These are phyloP conservation scores for Melaleuca quinquenervia DNA, from an alignment of 345 rosid species.

Conservation along the genomic window DNA sequence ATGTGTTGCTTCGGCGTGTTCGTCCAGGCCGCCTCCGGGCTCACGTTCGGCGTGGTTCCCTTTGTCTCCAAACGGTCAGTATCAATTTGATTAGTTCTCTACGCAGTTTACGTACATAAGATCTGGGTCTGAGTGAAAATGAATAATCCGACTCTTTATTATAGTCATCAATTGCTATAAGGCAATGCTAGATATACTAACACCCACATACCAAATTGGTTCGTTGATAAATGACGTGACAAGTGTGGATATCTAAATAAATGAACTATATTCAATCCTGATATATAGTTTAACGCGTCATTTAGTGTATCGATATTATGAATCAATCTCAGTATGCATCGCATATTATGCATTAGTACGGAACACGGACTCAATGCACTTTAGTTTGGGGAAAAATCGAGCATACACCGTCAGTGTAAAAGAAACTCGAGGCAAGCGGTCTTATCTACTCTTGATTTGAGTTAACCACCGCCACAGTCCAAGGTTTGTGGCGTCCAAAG, in stretches of 20 bases:
- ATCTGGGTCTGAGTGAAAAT: neutral
- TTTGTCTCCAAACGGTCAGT: slow-evolving; percentile 69
- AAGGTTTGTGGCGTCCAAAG: too few relatives aligned
- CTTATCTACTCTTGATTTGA: neutral
- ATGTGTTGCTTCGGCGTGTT: slow-evolving; percentile 56
- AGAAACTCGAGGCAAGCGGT: neutral
- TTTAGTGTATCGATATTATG: too few relatives aligned
- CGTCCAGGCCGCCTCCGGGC: slow-evolving; percentile 85
- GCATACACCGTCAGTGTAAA: neutral
- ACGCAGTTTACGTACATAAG: neutral
- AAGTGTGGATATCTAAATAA: neutral
- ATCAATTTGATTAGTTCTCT: neutral
- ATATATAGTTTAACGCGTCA: neutral
- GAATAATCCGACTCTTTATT: neutral
- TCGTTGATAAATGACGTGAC: neutral
- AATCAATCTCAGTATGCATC: neutral
- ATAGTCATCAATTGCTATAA: neutral
- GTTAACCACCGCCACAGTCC: neutral
- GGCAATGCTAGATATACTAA: neutral
- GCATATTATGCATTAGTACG: neutral
- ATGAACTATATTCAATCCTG: neutral
- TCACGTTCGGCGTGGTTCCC: slow-evolving; percentile 74
- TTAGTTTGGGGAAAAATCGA: neutral
- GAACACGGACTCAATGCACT: neutral
- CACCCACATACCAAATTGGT: neutral